Base-by-base conservation (phyloP, 768 basidiomycete species). In the Termitomyces sp. region DNA sequence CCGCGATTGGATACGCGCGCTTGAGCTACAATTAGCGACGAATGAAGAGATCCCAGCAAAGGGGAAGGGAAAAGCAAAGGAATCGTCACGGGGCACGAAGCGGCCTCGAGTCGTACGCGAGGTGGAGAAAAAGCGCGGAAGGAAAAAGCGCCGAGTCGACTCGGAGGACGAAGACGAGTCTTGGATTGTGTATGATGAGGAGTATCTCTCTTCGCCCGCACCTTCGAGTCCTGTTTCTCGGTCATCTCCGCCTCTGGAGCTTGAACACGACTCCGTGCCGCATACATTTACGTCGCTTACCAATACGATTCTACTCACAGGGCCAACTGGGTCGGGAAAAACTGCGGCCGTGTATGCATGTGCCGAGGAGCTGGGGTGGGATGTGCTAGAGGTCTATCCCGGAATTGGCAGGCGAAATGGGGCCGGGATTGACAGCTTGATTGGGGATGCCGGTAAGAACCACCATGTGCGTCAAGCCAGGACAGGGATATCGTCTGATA, bases 311-410 rank as follows among this genome's bases (percentile, higher is more conserved):
- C 75, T 99, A 15, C 80, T 99, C 41, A 69, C 76, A 44, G 97
- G 97, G 0, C 94, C 93, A 1, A 72, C 81, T 33, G 96, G 95
- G 12, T 79, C 78, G 54, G 97, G 97, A 33, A 99, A 99, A 75
- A 95, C 94, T 5, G 87, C 92, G 1, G 82, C 92, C 22, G 88
- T 97, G 2, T 94, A 97, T 71, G 94, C 96, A 0, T 95, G 94
- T 66, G 93, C 94, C 5, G 84, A 86, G 54, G 96, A 99, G 72
- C 78, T 99, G 34, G 92, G 87, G 15, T 99, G 92, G 92, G 92
- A 95, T 51, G 85, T 98, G 13, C 97, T 98, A 66, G 97, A 99
- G 70, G 94, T 98, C 13, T 90, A 94, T 72, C 92, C 97, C 26
- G 97, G 97, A 3, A 86, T 95, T 52, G 94, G 94, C n/a, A 90